Base-by-base conservation (phyloP, 768 basidiomycete genomes). In the Tricholomella constricta region DNA sequence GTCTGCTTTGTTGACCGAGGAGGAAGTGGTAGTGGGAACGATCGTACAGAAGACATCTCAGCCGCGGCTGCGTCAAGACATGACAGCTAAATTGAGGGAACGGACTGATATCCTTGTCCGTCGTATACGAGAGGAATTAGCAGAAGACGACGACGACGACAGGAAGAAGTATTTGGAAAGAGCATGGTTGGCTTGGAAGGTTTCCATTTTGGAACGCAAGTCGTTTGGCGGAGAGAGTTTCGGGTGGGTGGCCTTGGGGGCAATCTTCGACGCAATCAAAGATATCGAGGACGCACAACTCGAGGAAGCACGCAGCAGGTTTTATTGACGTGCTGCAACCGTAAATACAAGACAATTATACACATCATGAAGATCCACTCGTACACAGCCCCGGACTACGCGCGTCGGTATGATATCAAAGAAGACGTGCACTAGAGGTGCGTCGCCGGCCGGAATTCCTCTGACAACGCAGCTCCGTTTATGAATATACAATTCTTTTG, bases 21-120 rank as follows among this genome's bases (percentile, higher is more conserved):
- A 82, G 61, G 88, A 88, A 63, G 83, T 78, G 0, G 67, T 85
- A 2, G 65, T 87, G 15, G 87, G 88, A 0, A 86, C 86, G 0
- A 88, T 88, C 53, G 71, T 80, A 0, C 83, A 84, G 17, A 84
- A 84, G 53, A 81, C 75, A 11, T 79, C 83, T 0, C 83, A 87
- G 58, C 77, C 78, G 11, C 74, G 82, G 8, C 74, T 70, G 52
- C 73, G 85, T 20, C 75, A 68, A 52, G 80, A 85, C 32, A 62
- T 74, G 31, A 86, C 84, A 60, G 70, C 81, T 1, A 76, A 75
- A 47, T 59, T 88, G 50, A 72, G 84, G 42, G 84, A 84, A 41
- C 77, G 78, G 48, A 84, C 81, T 0, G 73, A 78, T 40, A 59
- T 72, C 6, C 75, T 88, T 19, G 83, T 83, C 10, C 70, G 74